Base-by-base conservation (phyloP, 2,329 filamentous ascomycete genomes). In the Chlorencoelia australis region DNA sequence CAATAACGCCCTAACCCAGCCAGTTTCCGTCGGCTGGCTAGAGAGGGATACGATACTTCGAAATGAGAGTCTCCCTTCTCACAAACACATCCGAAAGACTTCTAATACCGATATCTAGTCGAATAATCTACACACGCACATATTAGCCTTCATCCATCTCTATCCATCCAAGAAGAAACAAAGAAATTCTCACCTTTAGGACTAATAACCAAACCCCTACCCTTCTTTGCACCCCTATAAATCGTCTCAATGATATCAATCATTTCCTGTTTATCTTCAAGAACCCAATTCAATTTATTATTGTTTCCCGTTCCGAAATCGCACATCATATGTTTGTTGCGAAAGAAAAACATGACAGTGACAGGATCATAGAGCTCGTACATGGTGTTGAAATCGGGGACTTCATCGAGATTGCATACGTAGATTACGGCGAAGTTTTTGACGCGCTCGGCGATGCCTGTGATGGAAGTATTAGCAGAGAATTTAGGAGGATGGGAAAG, bases 201-300 rank as follows among this genome's bases (percentile, higher is more conserved):
- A 56, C 86, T 94, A 48, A 96, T 87, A 26, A 98, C 91, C 50
- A 98, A 65, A 81, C 93, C 91, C 35, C 89, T 71, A 1, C 93
- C 91, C 67, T 98, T 98, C 72, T 94, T 96, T 20, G 91, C 91
- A n/a, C 91, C 91, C 41, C 88, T 79, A 59, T 96, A 98, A 43
- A 98, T 88, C 4, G 88, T 95, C 69, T 98, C 91, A 56, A 96
- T 79, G 48, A 98, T 98, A 63, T 98, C 91, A 54, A 98, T 94
- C 54, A 98, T 69, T 66, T 98, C 91, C 61, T 96, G 89, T 65
- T 98, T 96, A 57, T 98, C 89, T 63, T 96, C 88, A 35, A 94
- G 68, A 31, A 94, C 85, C 80, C 86, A 94, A 59, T 95, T 95
- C 50, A 95, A 69, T 62, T 96, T 96, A 61, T 98, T 98, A 63